Evolutionary conservation across 2,329 filamentous ascomycete genomes (phyloP).

Genomic region (Sclerotinia trifoliorum): DNA sequence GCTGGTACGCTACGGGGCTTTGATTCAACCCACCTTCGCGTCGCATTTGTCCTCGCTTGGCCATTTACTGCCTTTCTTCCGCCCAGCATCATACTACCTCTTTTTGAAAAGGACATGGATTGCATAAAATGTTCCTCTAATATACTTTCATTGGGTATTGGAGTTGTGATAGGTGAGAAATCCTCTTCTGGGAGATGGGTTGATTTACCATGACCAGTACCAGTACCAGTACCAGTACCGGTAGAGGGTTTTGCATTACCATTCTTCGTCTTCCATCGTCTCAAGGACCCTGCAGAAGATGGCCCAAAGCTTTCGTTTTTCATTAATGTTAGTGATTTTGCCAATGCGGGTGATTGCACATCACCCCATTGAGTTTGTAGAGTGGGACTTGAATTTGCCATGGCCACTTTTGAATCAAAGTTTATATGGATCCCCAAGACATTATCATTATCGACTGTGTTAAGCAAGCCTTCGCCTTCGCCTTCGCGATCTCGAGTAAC

Average conservation of each 20-base stretch:
- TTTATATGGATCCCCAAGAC: slow-evolving; percentile 33
- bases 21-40: slow-evolving; percentile 31
- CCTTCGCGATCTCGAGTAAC: slow-evolving; percentile 37
- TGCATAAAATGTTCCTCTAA: slow-evolving; percentile 59
- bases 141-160: slow-evolving; percentile 56
- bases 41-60: slow-evolving; percentile 30
- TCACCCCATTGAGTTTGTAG: slow-evolving; percentile 5
- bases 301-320: slow-evolving; percentile 27
- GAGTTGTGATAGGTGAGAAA: slow-evolving; percentile 54
- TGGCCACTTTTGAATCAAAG: slow-evolving; percentile 28
- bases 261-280: slow-evolving; percentile 30
- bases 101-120: slow-evolving; percentile 59
- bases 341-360: slow-evolving; percentile 21
- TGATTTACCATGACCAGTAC: slow-evolving; percentile 23
- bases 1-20: slow-evolving; percentile 11
- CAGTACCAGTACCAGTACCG: slow-evolving; percentile 21
- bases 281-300: slow-evolving; percentile 21
- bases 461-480: slow-evolving; percentile 40
- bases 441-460: slow-evolving; percentile 30
- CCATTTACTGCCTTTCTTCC: slow-evolving; percentile 43
- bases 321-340: slow-evolving; percentile 21
- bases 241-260: slow-evolving; percentile 23
- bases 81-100: slow-evolving; percentile 62
- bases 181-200: slow-evolving; percentile 33
- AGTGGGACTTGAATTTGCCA: neutral